Percentiles rank a stretch among this genome's conserved stretches.
Conservation (phyloP, 352 stramenopile species). For the Globisporangium nagaii region DNA sequence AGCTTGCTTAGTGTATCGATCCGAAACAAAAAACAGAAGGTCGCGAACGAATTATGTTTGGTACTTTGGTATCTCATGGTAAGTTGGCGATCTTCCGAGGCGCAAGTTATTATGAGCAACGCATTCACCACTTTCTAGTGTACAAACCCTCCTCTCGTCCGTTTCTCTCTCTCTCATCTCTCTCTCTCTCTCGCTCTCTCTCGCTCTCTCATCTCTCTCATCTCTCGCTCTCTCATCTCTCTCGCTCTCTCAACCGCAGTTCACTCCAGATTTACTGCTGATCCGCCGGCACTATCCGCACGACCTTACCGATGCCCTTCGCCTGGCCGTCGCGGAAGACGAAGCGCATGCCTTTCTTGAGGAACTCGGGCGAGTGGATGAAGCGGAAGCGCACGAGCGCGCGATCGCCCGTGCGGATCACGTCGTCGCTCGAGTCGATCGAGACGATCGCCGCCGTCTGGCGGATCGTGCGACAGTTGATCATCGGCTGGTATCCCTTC, state of each 20-base stretch:
- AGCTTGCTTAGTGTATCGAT: no score
- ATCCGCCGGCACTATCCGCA: constrained; percentile 54
- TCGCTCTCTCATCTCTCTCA: neutral
- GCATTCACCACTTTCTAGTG: constrained; percentile 1
- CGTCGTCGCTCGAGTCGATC: constrained; percentile 76
- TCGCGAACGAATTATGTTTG: no score
- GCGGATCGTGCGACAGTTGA: constrained; percentile 91
- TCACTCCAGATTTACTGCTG: no score
- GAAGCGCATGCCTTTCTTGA: constrained; percentile 95
- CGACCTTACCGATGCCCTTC: constrained; percentile 94
- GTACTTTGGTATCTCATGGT: no score
- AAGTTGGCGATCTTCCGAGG: no score
- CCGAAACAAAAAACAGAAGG: no score
- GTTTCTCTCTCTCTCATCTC: neutral
- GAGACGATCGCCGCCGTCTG: constrained; percentile 89
- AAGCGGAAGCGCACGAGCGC: constrained; percentile 89
- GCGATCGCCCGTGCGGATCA: constrained; percentile 88
- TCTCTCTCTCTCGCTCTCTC: neutral
- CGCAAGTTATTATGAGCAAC: neutral
- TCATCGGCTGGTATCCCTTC: constrained; percentile 92
- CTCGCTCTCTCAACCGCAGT: no score
- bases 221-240: neutral
- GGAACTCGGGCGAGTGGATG: constrained; percentile 92
- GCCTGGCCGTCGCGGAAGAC: constrained; percentile 97
- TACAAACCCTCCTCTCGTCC: constrained; percentile 5